phyloP scores from a whole-genome alignment of 2,329 filamentous ascomycete genomes.

The Stagonosporopsis rhizophila region DNA sequence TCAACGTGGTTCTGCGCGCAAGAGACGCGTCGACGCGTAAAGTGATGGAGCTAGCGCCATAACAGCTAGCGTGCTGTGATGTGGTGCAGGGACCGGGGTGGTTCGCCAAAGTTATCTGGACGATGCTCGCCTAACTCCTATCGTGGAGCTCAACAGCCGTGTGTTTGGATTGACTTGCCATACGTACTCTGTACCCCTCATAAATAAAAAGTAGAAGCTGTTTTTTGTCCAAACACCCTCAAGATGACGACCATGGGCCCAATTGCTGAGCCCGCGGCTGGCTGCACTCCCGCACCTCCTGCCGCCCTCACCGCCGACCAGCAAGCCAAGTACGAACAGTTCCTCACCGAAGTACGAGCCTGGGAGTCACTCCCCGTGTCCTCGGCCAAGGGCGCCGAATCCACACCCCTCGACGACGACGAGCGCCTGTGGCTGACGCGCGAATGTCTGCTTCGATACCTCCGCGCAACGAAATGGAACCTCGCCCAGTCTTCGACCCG shows the following conservation, averaged over 20 bases:
- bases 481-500: conserved; percentile 77
- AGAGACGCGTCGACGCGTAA: conserved; percentile 43
- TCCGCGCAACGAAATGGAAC: conserved; percentile 90
- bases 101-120: conserved; percentile 23
- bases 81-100: conserved; percentile 25
- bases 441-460: conserved; percentile 90
- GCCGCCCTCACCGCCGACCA: conserved; percentile 76
- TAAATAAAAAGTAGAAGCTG: neutral
- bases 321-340: conserved; percentile 77
- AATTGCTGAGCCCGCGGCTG: conserved; percentile 50
- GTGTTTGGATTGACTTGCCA: neutral
- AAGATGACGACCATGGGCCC: conserved; percentile 43
- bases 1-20: conserved; percentile 15
- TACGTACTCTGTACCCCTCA: neutral
- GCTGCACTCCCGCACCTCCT: conserved; percentile 63
- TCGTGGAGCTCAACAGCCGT: conserved; percentile 2
- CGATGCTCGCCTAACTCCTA: conserved; percentile 17
- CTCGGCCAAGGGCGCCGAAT: conserved; percentile 63
- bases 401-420: conserved; percentile 72
- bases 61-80: conserved; percentile 27
- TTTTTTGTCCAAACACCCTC: neutral
- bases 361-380: conserved; percentile 76
- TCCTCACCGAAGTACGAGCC: conserved; percentile 72
- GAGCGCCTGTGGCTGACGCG: conserved; percentile 91
- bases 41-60: conserved; percentile 29